A percentile compares a stretch with the other conserved stretches of the same genome.
Evolutionary conservation across 2,329 filamentous ascomycete species (phyloP).

Genomic region (Calonectria hawksworthii): DNA sequence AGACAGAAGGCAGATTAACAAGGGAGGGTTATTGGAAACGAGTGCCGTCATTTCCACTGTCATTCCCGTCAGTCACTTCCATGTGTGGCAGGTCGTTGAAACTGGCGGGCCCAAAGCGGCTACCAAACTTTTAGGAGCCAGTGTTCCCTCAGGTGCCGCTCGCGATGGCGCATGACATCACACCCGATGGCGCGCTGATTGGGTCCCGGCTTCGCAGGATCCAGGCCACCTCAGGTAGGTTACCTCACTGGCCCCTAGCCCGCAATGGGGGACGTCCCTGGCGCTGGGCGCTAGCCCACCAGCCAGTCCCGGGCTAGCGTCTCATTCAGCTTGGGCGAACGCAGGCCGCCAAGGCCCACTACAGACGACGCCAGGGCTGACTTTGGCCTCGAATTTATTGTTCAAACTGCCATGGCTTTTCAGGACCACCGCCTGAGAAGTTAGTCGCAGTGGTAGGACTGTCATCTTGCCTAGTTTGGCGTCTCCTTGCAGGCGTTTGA

Average conservation of each 20-base stretch:
- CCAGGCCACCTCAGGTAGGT: constrained; percentile 12
- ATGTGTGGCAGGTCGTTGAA: constrained; percentile 21
- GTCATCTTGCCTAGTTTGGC: neutral
- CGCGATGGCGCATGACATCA: constrained; percentile 29
- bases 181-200: constrained; percentile 25
- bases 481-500: neutral
- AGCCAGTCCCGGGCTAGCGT: neutral
- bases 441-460: neutral
- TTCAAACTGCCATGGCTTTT: neutral
- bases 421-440: neutral
- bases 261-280: constrained; percentile 17
- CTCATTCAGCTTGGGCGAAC: constrained; percentile 20
- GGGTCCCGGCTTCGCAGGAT: constrained; percentile 13
- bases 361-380: constrained; percentile 23
- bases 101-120: constrained; percentile 27
- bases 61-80: constrained; percentile 20
- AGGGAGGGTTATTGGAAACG: constrained; percentile 15
- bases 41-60: constrained; percentile 22
- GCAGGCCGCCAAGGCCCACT: constrained; percentile 14
- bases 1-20: constrained; percentile 10
- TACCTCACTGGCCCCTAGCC: constrained; percentile 18
- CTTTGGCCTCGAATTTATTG: constrained; percentile 18
- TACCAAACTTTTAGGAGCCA: constrained; percentile 17
- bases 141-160: constrained; percentile 17
- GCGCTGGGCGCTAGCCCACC: constrained; percentile 12